Percentiles rank a stretch among this genome's conserved stretches.
phyloP scores from a whole-genome alignment of 495 filamentous ascomycete genomes.

The Usnea hakonensis region DNA sequence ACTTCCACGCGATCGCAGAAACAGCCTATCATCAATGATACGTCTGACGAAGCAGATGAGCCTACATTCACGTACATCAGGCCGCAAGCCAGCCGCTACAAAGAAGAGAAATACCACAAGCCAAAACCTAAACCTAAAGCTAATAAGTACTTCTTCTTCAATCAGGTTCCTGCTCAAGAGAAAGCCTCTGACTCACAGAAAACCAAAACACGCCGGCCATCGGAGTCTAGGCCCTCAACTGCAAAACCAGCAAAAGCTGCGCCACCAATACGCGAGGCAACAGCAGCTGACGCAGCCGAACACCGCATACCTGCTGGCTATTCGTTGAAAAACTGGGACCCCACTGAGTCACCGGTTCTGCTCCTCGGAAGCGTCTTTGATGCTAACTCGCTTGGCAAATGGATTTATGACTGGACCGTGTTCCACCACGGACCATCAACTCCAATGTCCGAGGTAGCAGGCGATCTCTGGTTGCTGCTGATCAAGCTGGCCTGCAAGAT shows the following conservation, averaged over 20 bases:
- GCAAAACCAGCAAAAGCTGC: slow-evolving; percentile 29
- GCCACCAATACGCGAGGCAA: slow-evolving; percentile 58
- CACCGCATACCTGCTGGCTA: slow-evolving; percentile 85
- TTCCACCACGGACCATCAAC: slow-evolving; percentile 79
- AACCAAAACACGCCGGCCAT: slow-evolving; percentile 41
- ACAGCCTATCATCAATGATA: slow-evolving; percentile 47
- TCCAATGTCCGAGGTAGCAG: slow-evolving; percentile 85
- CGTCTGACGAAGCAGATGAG: slow-evolving; percentile 48
- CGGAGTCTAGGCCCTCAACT: slow-evolving; percentile 41
- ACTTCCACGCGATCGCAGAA: slow-evolving; percentile 39
- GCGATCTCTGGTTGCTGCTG: slow-evolving; percentile 88
- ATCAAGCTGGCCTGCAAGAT: slow-evolving; percentile 96
- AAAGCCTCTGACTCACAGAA: slow-evolving; percentile 39
- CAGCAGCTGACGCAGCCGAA: slow-evolving; percentile 71
- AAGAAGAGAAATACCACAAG: slow-evolving; percentile 40
- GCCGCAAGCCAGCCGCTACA: slow-evolving; percentile 28
- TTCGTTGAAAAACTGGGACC: slow-evolving; percentile 98
- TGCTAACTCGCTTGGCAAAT: slow-evolving; percentile 93
- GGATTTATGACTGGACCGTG: slow-evolving; percentile 99
- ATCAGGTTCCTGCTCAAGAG: slow-evolving; percentile 40
- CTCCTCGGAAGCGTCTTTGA: slow-evolving; percentile 94
- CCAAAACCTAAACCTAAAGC: slow-evolving; percentile 42
- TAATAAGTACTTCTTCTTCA: slow-evolving; percentile 47
- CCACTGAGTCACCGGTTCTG: slow-evolving; percentile 84
- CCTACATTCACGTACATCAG: slow-evolving; percentile 33